Evolutionary conservation across 495 filamentous ascomycete species (phyloP).

Genomic region (Penicillium psychrofluorescens): DNA sequence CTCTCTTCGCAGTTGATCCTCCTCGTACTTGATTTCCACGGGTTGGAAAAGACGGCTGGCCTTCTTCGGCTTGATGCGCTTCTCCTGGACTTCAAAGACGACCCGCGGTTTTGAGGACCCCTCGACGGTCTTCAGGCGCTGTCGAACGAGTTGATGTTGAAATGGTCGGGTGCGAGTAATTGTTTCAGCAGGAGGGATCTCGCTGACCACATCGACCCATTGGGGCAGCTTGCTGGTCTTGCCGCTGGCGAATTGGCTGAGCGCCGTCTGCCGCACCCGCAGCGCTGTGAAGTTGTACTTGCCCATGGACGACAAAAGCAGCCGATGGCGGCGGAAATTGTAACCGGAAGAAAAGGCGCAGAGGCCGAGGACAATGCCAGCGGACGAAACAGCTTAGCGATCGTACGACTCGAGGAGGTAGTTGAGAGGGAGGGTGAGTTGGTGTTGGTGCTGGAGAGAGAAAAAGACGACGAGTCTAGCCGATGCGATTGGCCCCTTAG

Average conservation of each 20-base stretch:
- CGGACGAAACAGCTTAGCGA: background rate
- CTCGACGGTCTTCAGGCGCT: constrained; percentile 36
- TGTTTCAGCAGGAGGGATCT: constrained; percentile 73
- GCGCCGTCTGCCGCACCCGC: constrained; percentile 61
- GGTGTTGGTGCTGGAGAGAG: constrained; percentile 14
- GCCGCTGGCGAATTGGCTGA: constrained; percentile 46
- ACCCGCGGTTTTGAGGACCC: constrained; percentile 25
- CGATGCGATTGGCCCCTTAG: too few species aligned
- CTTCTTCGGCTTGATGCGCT: constrained; percentile 44
- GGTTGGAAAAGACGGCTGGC: constrained; percentile 75
- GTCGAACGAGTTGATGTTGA: constrained; percentile 52
- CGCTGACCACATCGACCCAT: constrained; percentile 69
- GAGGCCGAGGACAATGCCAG: background rate
- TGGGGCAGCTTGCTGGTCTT: constrained; percentile 48
- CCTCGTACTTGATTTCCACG: constrained; percentile 68
- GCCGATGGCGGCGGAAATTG: background rate
- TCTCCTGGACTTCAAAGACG: constrained; percentile 34
- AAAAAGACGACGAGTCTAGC: constrained; percentile 21
- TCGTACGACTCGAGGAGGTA: background rate
- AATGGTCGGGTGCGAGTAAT: constrained; percentile 62
- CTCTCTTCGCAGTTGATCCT: constrained; percentile 69
- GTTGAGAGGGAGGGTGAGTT: background rate
- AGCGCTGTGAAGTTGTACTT: constrained; percentile 67
- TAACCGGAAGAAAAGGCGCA: too few species aligned
- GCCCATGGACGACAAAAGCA: constrained; percentile 41